Evolutionary conservation across 1,284 basidiomycete species (phyloP), one percentile per base, ranked within the genome.

Genomic region (Trichosporon sp.): DNA sequence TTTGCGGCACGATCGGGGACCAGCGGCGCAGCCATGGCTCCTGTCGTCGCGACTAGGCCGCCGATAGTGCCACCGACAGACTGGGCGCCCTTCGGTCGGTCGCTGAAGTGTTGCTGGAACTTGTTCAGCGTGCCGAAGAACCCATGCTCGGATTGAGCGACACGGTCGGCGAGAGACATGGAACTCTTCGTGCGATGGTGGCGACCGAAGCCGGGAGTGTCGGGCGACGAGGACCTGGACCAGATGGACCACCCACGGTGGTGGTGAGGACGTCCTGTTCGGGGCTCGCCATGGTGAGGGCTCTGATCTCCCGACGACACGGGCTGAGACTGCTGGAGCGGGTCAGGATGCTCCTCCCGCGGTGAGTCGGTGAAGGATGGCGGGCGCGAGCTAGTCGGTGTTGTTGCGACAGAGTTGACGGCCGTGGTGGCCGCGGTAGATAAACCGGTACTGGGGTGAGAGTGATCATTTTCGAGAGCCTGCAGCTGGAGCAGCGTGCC

Each of bases 11-110:
- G 32, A 4, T 75, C 70, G 0, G 88, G 88, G 0, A 87, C 84
- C 4, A 87, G 88, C 0, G 82, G 82, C 25, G 86, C 87, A 11
- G 81, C 81, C 32, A 87, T 78, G 67, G 87, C 88, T 2, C 86
- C 87, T 0, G 89, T 88, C 65, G 85, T 87, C 25, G 88, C 86
- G 44, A 92, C 86, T 54, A 92, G 83, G 7, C 87, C 85, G 11
- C 88, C 89, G 70, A 90, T 86, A 0, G 89, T 88, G 4, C 89
- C 89, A 0, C 83, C 89, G 7, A 82, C 84, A 63, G 81, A 85
- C 56, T 84, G 79, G 9, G 86, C 82, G 2, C 83, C 81, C 37
- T 84, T 80, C 4, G 86, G 88, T n/a, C 84, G 71, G 66, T 82
- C 77, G 36, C 25, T 54, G 49, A 54, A 54, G 27, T 54, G 25